Base-by-base conservation (phyloP, 768 basidiomycete species). In the Melanogaster broomeanus region DNA sequence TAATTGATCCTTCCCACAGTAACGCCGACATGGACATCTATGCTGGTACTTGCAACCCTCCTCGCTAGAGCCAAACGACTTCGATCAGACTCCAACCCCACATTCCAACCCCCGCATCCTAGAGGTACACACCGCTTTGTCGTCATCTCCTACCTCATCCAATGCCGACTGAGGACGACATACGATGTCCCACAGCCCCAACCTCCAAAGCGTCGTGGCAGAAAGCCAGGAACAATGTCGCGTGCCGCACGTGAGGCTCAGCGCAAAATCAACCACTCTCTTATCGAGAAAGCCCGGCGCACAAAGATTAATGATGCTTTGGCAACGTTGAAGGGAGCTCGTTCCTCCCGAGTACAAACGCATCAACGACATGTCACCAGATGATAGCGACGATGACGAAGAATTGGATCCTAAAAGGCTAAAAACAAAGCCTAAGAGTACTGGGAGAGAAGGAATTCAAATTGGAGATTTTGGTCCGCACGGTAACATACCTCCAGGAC, bases 251-350 rank as follows among this genome's bases (percentile, higher is more conserved):
- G 94, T 42, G 93, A 96, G 70, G 81, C 87, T 2, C 85, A 92
- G 69, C 83, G 95, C 46, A 93, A 95, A 67, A 82, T 92, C 31
- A 97, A 97, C 70, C 95, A 98, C 63, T 91, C 88, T 6, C 84
- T 94, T 55, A 98, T 98, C 65, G 95, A 98, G 73, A 90, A 95
- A 64, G 84, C 94, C 0, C 75, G 95, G 27, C 78, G 95, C 52
- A 96, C 95, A 11, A 97, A 97, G 79, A 98, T 98, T 57, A 98
- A 98, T 64, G 87, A 92, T 45, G 92, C 94, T 0, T 77, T 98
- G 6, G 78, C 85, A 3, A 82, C 85, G 2, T 72, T 98, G n/a
- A 40, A 82, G 86, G 55, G 76, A 78, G 56, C 83, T 97, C 60
- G 91, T 96, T 1, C 92, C 93, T 0, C 62, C 74, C 8, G 77